These are phyloP conservation scores for Melanomma pulvis-pyrius DNA, from an alignment of 495 filamentous ascomycete genomes.

Conservation along the genomic window DNA sequence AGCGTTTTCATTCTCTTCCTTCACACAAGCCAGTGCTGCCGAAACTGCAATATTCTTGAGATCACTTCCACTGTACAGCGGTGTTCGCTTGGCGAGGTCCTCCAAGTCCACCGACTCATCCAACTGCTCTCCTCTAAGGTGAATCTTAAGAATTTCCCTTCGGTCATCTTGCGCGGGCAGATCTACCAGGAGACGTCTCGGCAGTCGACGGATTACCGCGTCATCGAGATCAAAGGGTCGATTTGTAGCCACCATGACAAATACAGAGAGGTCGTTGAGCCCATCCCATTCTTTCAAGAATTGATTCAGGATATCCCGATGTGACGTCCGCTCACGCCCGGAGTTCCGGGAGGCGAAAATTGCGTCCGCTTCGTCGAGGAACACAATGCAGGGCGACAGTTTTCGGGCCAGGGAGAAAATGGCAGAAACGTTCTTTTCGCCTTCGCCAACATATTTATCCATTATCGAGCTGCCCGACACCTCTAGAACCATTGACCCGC, in stretches of 20 bases:
- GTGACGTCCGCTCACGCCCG: conserved; percentile 60
- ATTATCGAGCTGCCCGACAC: conserved; percentile 78
- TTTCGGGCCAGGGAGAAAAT: conserved; percentile 92
- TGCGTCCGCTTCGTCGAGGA: conserved; percentile 96
- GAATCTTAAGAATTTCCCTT: conserved; percentile 77
- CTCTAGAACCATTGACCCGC: conserved; percentile 81
- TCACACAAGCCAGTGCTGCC: conserved; percentile 84
- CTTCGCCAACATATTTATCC: conserved; percentile 95
- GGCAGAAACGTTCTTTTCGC: conserved; percentile 94
- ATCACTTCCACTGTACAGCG: conserved; percentile 95
- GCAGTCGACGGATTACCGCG: conserved; percentile 83
- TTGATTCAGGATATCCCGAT: conserved; percentile 94
- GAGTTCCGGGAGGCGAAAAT: conserved; percentile 76
- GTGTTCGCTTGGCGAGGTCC: conserved; percentile 72
- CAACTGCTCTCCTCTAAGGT: conserved; percentile 76
- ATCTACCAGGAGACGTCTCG: conserved; percentile 83
- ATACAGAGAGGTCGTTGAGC: conserved; percentile 80
- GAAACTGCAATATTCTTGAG: conserved; percentile 92
- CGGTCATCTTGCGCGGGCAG: conserved; percentile 79
- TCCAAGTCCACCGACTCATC: conserved; percentile 69
- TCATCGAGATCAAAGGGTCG: conserved; percentile 94
- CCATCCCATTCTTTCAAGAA: conserved; percentile 99
- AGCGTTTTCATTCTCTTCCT: conserved; percentile 71
- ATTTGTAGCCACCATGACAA: conserved; percentile 99
- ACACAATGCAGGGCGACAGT: conserved; percentile 89